Conservation (phyloP, 306 rosid genomes). For the Abrus pulchellus region DNA sequence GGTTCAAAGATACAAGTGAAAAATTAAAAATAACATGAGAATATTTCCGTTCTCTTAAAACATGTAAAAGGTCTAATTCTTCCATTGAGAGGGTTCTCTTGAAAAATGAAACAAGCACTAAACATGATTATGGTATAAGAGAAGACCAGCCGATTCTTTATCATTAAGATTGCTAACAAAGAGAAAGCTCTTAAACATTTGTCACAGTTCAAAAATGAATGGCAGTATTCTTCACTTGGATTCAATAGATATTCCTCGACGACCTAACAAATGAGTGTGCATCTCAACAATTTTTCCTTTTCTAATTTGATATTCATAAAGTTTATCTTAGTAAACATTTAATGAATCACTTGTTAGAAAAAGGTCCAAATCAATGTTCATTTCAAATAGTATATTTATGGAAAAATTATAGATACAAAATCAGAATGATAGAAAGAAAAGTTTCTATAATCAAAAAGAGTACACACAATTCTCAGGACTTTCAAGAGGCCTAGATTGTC, state of each 20-base stretch:
- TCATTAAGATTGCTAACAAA: slow-evolving; percentile 16
- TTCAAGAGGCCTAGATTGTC: too few species aligned
- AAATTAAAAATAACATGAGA: not conserved
- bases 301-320: not conserved
- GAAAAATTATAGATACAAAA: too few species aligned
- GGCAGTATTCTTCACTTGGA: not conserved
- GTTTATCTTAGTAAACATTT: not conserved
- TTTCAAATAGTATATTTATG: slow-evolving; percentile 3
- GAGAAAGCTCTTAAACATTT: not conserved
- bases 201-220: not conserved
- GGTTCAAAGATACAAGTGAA: not conserved
- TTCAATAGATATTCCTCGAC: not conserved
- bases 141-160: not conserved
- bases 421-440: too few species aligned
- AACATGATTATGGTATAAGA: not conserved
- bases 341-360: not conserved
- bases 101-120: not conserved
- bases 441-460: too few species aligned
- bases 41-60: not conserved
- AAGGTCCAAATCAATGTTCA: not conserved
- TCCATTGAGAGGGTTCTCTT: not conserved
- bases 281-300: slow-evolving; percentile 9
- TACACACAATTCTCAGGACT: too few species aligned
- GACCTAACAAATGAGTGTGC: not conserved
- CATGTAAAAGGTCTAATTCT: not conserved